Evolutionary conservation across 2,329 filamentous ascomycete genomes (phyloP).

Genomic region (Microcyclosporella mali): DNA sequence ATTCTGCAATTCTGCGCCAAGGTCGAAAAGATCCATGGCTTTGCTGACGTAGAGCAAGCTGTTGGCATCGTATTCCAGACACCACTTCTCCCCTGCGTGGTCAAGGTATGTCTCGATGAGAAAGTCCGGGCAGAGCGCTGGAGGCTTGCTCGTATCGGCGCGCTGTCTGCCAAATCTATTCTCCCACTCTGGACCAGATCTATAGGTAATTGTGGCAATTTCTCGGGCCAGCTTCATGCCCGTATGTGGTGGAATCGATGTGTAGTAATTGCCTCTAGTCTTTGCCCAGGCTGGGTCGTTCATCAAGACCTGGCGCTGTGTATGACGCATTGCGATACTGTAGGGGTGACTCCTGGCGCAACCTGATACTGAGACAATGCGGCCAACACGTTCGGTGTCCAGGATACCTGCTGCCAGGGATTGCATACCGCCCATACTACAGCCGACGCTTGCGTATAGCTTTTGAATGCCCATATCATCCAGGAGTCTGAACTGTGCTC

Average conservation of each 20-base stretch:
- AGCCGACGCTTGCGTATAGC: conserved; percentile 86
- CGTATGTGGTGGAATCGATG: conserved; percentile 77
- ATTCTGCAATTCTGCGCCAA: conserved; percentile 65
- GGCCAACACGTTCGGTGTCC: conserved; percentile 73
- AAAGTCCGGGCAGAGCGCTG: conserved; percentile 94
- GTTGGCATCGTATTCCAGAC: conserved; percentile 91
- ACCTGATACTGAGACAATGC: conserved; percentile 82
- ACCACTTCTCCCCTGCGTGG: conserved; percentile 97
- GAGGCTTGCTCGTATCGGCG: conserved; percentile 78
- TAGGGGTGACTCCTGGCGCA: conserved; percentile 94
- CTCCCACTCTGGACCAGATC: conserved; percentile 96
- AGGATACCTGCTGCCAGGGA: conserved; percentile 79
- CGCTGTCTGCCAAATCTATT: conserved; percentile 82
- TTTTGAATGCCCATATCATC: conserved; percentile 69
- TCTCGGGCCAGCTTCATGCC: conserved; percentile 98
- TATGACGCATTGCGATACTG: conserved; percentile 97
- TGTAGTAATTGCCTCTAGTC: conserved; percentile 82
- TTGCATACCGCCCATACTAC: conserved; percentile 98
- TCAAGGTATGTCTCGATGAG: conserved; percentile 97
- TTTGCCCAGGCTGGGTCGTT: conserved; percentile 87
- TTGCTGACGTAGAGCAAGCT: conserved; percentile 94
- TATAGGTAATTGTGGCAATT: conserved; percentile 95
- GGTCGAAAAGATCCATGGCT: conserved; percentile 96
- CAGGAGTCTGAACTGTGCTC: conserved; percentile 84
- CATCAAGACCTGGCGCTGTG: conserved; percentile 95